Evolutionary conservation across 768 basidiomycete genomes (phyloP).

Genomic region (Naganishia vishniacii): DNA sequence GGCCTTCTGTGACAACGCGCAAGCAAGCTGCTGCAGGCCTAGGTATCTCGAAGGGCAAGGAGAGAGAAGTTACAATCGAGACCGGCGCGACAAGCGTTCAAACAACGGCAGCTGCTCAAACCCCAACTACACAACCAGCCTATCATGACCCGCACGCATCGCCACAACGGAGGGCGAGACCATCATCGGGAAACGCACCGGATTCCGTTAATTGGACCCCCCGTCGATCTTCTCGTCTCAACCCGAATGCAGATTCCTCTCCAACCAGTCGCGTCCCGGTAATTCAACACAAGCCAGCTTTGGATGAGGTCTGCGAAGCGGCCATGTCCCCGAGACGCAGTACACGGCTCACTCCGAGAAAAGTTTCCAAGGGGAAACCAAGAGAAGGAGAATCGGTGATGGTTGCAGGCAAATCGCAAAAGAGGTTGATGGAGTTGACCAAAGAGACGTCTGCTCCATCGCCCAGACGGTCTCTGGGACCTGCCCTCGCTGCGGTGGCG

Average conservation of each 20-base stretch:
- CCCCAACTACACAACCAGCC: too few relatives aligned
- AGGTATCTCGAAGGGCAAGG: background rate
- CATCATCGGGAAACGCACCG: slow-evolving; percentile 1
- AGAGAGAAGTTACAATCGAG: too few relatives aligned
- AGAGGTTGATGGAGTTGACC: slow-evolving; percentile 17
- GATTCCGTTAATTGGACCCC: slow-evolving; percentile 23
- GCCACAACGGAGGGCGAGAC: background rate
- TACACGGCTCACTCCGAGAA: slow-evolving; percentile 17
- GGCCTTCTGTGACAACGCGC: slow-evolving; percentile 4
- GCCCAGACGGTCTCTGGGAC: background rate
- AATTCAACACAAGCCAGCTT: slow-evolving; percentile 7
- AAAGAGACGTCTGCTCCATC: background rate
- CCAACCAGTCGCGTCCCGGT: background rate
- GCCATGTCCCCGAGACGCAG: slow-evolving; percentile 18
- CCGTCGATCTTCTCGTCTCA: slow-evolving; percentile 26
- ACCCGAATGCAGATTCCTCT: slow-evolving; percentile 11
- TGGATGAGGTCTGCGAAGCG: slow-evolving; percentile 15
- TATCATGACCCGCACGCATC: background rate
- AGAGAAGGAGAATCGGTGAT: slow-evolving; percentile 1
- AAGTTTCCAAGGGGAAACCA: slow-evolving; percentile 15
- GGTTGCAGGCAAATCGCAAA: slow-evolving; percentile 4
- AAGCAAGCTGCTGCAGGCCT: slow-evolving; percentile 2
- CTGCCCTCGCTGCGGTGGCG: slow-evolving; percentile 8
- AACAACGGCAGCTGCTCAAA: too few relatives aligned
- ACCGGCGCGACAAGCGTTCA: too few relatives aligned